A percentile compares a stretch with the other conserved stretches of the same genome.
Evolutionary conservation across 2,329 filamentous ascomycete species (phyloP).

Genomic region (Cladophialophora yegresii): DNA sequence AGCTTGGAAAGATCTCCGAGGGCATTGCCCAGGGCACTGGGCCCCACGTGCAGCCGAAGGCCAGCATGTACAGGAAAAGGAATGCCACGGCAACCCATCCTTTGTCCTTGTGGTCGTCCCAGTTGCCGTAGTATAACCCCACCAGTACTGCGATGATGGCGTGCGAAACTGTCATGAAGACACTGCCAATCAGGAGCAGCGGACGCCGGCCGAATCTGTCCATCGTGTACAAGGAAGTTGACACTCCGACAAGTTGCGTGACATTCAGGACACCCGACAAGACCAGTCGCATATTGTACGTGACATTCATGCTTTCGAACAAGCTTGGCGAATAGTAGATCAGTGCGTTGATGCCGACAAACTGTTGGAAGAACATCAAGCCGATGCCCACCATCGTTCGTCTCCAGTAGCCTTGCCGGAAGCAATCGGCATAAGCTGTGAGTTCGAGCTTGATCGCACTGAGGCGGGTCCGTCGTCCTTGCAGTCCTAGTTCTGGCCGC

Average conservation of each 20-base stretch:
- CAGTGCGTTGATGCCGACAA: constrained; percentile 58
- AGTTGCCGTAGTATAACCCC: constrained; percentile 54
- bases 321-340: constrained; percentile 63
- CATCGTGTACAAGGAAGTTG: constrained; percentile 53
- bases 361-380: constrained; percentile 62
- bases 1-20: constrained; percentile 65
- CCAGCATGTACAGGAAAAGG: constrained; percentile 64
- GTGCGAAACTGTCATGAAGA: constrained; percentile 52
- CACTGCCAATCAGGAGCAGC: constrained; percentile 50
- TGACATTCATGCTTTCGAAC: constrained; percentile 54
- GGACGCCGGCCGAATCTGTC: constrained; percentile 52
- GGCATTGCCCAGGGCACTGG: constrained; percentile 47
- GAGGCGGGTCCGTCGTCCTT: background rate
- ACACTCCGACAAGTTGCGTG: constrained; percentile 51
- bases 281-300: constrained; percentile 54
- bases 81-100: constrained; percentile 62
- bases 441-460: constrained; percentile 51
- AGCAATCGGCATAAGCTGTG: constrained; percentile 53
- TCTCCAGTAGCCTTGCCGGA: constrained; percentile 53
- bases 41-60: constrained; percentile 60
- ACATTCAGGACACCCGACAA: constrained; percentile 58
- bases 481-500: constrained; percentile 40
- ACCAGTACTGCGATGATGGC: constrained; percentile 58
- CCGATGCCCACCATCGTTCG: constrained; percentile 56
- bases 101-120: constrained; percentile 53